Percentiles rank a stretch among this genome's conserved stretches.
Conservation (phyloP, 1,284 basidiomycete species). For the Marasmius tenuissimus region DNA sequence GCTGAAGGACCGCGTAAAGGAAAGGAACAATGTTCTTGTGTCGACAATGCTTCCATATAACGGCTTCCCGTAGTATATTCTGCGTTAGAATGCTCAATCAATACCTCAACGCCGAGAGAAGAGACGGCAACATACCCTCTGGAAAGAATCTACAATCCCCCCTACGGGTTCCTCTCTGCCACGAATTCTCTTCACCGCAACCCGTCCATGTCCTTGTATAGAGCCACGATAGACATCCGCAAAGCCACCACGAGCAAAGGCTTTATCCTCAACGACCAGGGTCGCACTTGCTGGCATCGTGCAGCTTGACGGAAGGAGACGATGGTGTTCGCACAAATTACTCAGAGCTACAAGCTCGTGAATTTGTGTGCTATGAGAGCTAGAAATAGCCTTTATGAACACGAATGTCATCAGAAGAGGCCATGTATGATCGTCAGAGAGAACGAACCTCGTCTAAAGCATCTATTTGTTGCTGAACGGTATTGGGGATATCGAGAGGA, state of each 20-base stretch:
- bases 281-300: not conserved
- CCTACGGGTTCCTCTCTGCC: not conserved
- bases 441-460: too few species aligned
- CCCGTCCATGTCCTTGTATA: not conserved
- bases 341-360: not conserved
- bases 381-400: not conserved
- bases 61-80: not conserved
- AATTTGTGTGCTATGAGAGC: not conserved
- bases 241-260: constrained; percentile 1
- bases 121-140: not conserved
- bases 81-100: not conserved
- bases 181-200: not conserved
- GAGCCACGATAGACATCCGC: not conserved
- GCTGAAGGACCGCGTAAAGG: not conserved
- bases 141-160: not conserved
- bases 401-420: not conserved
- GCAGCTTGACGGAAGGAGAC: not conserved
- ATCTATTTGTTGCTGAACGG: not conserved
- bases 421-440: not conserved
- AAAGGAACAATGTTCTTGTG: constrained; percentile 1
- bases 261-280: not conserved
- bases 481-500: too few species aligned
- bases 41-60: constrained; percentile 1
- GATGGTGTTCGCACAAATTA: not conserved
- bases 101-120: too few species aligned